Evolutionary conservation across 768 basidiomycete genomes (phyloP).

Genomic region (Lentinula lateritia): DNA sequence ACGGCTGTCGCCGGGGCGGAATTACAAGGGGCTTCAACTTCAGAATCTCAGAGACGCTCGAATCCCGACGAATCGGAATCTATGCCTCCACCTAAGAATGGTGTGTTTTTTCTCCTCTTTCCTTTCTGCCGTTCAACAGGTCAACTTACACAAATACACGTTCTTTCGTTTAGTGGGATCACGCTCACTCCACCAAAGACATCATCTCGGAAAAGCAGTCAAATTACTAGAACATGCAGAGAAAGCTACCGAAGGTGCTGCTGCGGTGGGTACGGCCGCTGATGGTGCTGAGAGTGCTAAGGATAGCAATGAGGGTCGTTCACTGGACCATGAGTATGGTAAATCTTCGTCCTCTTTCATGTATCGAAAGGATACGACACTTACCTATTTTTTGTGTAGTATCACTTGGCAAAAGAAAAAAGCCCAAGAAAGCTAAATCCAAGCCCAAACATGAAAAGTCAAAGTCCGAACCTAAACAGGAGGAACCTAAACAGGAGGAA

Average conservation of each 20-base stretch:
- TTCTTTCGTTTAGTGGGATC: not conserved
- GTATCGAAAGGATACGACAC: not conserved
- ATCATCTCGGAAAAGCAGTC: not conserved
- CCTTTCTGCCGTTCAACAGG: no score
- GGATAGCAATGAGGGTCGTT: not conserved
- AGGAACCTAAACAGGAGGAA: not conserved
- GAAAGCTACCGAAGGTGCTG: not conserved
- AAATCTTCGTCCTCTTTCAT: not conserved
- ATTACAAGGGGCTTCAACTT: not conserved
- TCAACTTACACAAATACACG: no score
- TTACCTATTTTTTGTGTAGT: not conserved
- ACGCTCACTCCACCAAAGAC: not conserved
- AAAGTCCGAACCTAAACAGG: not conserved
- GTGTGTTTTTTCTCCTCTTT: no score
- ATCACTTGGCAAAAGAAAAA: not conserved
- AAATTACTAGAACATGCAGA: not conserved
- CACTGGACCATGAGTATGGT: not conserved
- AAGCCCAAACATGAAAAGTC: not conserved
- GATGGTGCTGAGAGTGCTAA: not conserved
- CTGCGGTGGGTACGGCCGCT: not conserved
- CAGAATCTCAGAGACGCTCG: not conserved
- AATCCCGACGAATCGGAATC: no score
- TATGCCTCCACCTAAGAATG: no score
- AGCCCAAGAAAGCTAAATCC: not conserved
- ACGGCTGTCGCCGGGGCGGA: not conserved